Conservation (phyloP, 2,329 filamentous ascomycete species). For the Akanthomyces muscarius region DNA sequence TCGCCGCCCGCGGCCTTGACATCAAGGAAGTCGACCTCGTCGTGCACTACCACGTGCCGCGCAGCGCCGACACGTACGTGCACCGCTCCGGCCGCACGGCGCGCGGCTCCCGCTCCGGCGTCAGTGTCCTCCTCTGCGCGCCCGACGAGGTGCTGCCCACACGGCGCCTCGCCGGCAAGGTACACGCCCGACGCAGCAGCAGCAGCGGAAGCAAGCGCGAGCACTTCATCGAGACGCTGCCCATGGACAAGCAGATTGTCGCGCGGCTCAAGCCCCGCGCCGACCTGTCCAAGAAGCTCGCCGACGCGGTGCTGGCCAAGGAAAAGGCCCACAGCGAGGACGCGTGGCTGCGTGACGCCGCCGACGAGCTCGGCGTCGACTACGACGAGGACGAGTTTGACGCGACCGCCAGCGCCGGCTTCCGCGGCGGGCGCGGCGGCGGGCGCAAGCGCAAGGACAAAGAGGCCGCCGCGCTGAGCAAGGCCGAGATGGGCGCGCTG, state of each 20-base stretch:
- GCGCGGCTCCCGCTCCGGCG: constrained; percentile 70
- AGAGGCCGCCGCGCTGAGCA: constrained; percentile 62
- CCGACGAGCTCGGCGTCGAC: constrained; percentile 89
- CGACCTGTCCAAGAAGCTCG: constrained; percentile 78
- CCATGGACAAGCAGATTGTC: constrained; percentile 77
- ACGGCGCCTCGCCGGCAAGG: constrained; percentile 77
- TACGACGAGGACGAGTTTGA: constrained; percentile 91
- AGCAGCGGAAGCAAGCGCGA: constrained; percentile 39
- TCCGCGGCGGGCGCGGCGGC: constrained; percentile 63
- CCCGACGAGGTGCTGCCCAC: constrained; percentile 89
- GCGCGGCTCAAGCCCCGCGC: constrained; percentile 72
- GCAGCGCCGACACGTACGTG: constrained; percentile 88
- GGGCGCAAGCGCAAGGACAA: constrained; percentile 72
- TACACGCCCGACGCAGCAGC: constrained; percentile 61
- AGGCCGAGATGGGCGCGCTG: constrained; percentile 67
- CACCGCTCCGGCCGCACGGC: constrained; percentile 94
- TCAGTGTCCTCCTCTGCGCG: constrained; percentile 82
- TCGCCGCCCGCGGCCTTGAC: constrained; percentile 88
- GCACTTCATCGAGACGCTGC: constrained; percentile 73
- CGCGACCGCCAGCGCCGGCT: constrained; percentile 62
- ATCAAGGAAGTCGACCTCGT: constrained; percentile 87
- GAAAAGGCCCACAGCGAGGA: constrained; percentile 82
- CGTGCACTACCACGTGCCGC: constrained; percentile 91
- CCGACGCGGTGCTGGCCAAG: constrained; percentile 78
- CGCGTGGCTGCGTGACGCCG: constrained; percentile 76